Base-by-base conservation (phyloP, 2,329 filamentous ascomycete genomes). In the Mollisia scopiformis region DNA sequence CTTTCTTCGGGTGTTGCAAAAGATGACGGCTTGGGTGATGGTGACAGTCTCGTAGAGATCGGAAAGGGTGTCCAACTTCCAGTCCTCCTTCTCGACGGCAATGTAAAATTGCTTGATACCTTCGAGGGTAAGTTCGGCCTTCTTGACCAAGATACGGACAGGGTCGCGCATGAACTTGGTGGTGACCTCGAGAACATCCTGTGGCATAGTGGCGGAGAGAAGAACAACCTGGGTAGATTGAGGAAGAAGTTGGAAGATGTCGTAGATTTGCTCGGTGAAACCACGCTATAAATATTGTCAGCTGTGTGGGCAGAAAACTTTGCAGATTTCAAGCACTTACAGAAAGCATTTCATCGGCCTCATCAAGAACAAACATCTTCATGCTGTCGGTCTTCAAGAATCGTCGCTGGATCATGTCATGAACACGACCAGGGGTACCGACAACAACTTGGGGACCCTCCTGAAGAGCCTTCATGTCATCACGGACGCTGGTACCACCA, bases 61-160 rank as follows among this genome's bases (percentile, higher is more conserved):
- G 74, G 92, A 98, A 66, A 99, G 92, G 64, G 95, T 99, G 80
- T 99, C 95, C 69, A 99, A 89, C 84, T 99, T 99, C 95, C 95
- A 99, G 77, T 99, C 95, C 80, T 99, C 95, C 87, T 99, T 98
- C 86, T 99, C 95, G 63, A 99, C 95, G 63, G 95, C 95, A 81
- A 99, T 98, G 85, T 97, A 99, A 85, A 97, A 99, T 80, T 99
- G 95, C 88, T 99, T 99, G 78, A 99, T 96, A 92, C 95, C 95
- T 84, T 99, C 95, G 62, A 99, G 92, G 75, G 95, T 99, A 80
- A 99, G 89, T 80, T 99, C 95, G 76, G 96, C 94, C 88, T 97
- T 97, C 91, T 99, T 99, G 82, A 99, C 95, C 72, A 99, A 87
- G 77, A 99, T 98, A 77, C 95, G 93, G 79, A 99, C 91, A 71